Conservation (phyloP, 2,329 filamentous ascomycete genomes). For the Hypoxylon sp. region DNA sequence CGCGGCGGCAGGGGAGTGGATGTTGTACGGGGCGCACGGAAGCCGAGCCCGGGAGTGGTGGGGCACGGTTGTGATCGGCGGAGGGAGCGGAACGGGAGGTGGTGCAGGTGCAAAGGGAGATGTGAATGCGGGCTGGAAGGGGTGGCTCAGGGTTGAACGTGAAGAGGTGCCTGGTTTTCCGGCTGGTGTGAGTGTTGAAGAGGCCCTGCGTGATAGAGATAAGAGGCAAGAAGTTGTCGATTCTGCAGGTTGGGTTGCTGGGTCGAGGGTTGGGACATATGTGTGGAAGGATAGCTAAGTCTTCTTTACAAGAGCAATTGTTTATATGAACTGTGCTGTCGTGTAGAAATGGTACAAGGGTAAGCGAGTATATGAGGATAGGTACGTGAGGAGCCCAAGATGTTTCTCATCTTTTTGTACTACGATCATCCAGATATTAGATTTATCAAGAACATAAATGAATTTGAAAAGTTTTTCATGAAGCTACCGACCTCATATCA, state of each 20-base stretch:
- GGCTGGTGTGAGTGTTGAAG: slow-evolving; percentile 59
- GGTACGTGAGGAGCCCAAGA: background rate
- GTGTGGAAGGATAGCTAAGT: slow-evolving; percentile 53
- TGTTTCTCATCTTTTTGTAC: background rate
- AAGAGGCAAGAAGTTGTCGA: slow-evolving; percentile 60
- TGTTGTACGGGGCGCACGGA: slow-evolving; percentile 64
- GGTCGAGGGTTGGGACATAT: slow-evolving; percentile 66
- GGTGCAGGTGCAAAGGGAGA: slow-evolving; percentile 43
- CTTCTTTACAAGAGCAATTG: background rate
- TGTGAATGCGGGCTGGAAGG: slow-evolving; percentile 60
- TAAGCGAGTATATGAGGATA: background rate
- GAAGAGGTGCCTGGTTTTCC: slow-evolving; percentile 60
- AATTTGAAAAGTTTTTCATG: background rate
- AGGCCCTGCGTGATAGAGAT: slow-evolving; percentile 61
- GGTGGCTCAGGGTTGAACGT: slow-evolving; percentile 68
- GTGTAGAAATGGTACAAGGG: no score
- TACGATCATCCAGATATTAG: no score
- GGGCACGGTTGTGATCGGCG: slow-evolving; percentile 70
- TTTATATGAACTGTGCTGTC: no score
- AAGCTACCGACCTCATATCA: no score
- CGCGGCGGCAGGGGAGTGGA: slow-evolving; percentile 61
- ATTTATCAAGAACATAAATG: background rate
- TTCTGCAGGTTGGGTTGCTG: slow-evolving; percentile 62
- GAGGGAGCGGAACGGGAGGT: slow-evolving; percentile 49
- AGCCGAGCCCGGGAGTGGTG: slow-evolving; percentile 68